phyloP scores from a whole-genome alignment of 345 rosid species.

The Schrenkiella parvula region DNA sequence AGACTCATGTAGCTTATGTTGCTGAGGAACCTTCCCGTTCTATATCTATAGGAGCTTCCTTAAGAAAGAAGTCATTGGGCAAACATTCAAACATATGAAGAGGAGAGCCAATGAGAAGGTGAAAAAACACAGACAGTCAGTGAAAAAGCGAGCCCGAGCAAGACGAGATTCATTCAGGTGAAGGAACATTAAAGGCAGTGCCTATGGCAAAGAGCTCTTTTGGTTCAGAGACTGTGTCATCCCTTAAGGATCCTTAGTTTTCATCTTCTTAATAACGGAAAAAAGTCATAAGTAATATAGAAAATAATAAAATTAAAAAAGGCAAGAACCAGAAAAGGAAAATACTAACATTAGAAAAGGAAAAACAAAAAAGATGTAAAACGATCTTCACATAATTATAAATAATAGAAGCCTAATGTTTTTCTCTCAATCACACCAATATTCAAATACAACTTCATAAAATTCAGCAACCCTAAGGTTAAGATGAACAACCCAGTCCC shows the following conservation, averaged over 20 bases:
- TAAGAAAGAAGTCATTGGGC: no score
- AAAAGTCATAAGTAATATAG: no score
- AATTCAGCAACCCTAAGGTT: background rate
- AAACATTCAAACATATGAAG: slow-evolving; percentile 35
- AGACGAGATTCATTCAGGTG: slow-evolving; percentile 53
- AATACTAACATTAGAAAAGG: background rate
- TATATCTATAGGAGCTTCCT: no score
- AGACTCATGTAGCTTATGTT: slow-evolving; percentile 69
- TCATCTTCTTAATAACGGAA: no score
- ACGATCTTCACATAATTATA: background rate
- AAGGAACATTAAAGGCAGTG: slow-evolving; percentile 56
- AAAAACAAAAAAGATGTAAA: background rate
- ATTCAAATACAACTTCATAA: background rate
- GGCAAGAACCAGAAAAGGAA: background rate
- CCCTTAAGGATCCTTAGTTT: no score
- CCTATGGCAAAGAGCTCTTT: slow-evolving; percentile 30
- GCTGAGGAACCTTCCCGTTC: slow-evolving; percentile 93
- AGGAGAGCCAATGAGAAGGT: slow-evolving; percentile 17
- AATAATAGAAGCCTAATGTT: background rate
- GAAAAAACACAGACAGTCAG: slow-evolving; percentile 3
- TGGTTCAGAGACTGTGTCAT: slow-evolving; percentile 22
- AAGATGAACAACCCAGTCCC: background rate
- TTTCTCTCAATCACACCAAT: background rate
- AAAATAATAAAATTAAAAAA: no score
- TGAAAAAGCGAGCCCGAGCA: no score